Evolutionary conservation across 2,329 filamentous ascomycete species (phyloP), one percentile per base, ranked within the genome.

Genomic region (Sordariomycetes sp.): DNA sequence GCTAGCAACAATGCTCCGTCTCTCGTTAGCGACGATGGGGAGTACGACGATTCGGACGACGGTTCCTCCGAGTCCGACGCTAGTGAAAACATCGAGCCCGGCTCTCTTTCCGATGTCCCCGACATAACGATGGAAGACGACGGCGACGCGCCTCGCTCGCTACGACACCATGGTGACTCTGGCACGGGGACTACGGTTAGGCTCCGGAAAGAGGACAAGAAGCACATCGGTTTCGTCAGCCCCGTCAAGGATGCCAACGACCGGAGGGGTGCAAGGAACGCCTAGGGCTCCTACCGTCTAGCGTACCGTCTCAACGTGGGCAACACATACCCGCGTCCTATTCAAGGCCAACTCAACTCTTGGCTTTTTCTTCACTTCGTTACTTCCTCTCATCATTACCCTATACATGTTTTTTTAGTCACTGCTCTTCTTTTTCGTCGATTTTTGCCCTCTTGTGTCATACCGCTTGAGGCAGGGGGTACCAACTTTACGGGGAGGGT

Each of bases 1-100:
- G 78, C 86, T 55, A 88, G 86, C 69, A 90, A 90, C 70, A 88
- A 89, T 63, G 87, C 88, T 10, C 88, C 88, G n/a, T 90, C 87
- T 64, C 78, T 92, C 54, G 87, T 91, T 66, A 90, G 87, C 71
- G 88, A 92, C 70, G 87, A 90, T 66, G 87, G 87, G 64, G 88
- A 90, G 67, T 89, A 88, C 65, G 87, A 88, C 63, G 85, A 87
- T 58, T 89, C 86, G 1, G 83, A 87, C 59, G 82, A 83, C 60
- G 79, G 77, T 53, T 87, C 82, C 3, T 79, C 79, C 3, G 74
- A 78, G 51, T 86, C 83, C 4, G 83, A 83, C 28, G 74, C 74
- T 58, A 81, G 78, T 59, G 80, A 83, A 54, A 76, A 73, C 59
- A 68, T 81, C 43, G 84, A 84, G 28, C 76, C 81, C n/a, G 81